Evolutionary conservation across 495 filamentous ascomycete species (phyloP), one percentile per base, ranked within the genome.

Genomic region (Podospora pseudoanserina): DNA sequence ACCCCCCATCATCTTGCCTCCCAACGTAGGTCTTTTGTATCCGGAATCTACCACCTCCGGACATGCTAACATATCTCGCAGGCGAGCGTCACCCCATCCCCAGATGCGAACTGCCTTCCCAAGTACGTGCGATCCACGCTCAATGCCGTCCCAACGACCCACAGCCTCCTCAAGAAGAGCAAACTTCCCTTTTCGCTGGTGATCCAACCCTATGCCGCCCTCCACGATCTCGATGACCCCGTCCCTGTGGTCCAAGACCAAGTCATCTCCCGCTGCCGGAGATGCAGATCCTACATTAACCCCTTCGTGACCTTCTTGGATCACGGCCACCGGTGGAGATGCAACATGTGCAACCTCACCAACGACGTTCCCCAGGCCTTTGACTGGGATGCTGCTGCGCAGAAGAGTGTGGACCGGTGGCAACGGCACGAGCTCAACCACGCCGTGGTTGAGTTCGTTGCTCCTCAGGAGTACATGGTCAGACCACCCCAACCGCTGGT

Each of bases 401-500:
- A 97, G 78, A 93, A 94, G 84, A 89, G 87, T 28, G 87, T 95
- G 26, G 96, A 99, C 76, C 81, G 95, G 72, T 93, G 95, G 86
- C 87, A 94, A 77, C 85, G 95, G 67, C 84, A 92, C 23, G 95
- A 99, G 75, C 85, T 99, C 63, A 99, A 98, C 79, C 89, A 97
- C 74, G 85, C 92, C 60, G 94, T 98, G 28, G 93, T 96, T 20
- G 95, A 99, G 76, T 99, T 98, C 73, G 90, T 99, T 68, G 95
- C 95, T 6, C 95, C 95, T 15, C 96, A 98, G 79, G 95, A 99
- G 81, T 99, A 99, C 76, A 99, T 99, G 95, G 96, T 99, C 34
- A 90, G 95, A 23, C 94, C 95, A 65, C 95, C 95, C 2, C 95
- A 99, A 76, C 96, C 95, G 19, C 84, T 99, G 13, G 94, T 97